phyloP scores from a whole-genome alignment of 2,329 filamentous ascomycete genomes.

The Fusarium caatingaense region DNA sequence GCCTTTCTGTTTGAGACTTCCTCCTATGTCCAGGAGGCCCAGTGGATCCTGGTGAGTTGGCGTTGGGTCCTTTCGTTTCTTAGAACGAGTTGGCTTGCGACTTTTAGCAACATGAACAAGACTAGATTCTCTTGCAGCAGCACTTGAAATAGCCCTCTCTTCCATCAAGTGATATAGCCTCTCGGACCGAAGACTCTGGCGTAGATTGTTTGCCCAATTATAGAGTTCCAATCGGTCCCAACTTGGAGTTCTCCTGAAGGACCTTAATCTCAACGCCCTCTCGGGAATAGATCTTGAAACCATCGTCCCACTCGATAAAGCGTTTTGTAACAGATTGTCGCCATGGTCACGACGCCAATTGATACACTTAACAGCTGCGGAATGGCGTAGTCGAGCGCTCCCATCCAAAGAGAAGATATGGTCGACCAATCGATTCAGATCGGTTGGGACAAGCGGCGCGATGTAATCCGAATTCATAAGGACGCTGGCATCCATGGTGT shows the following conservation, averaged over 20 bases:
- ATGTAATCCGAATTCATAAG: constrained; percentile 94
- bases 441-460: constrained; percentile 80
- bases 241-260: constrained; percentile 32
- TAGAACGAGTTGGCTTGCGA: constrained; percentile 3
- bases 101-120: constrained; percentile 27
- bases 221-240: constrained; percentile 51
- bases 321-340: constrained; percentile 29
- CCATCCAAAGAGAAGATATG: constrained; percentile 82
- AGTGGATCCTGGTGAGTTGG: constrained; percentile 76
- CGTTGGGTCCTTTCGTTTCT: constrained; percentile 12
- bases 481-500: constrained; percentile 91
- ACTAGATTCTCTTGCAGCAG: constrained; percentile 30
- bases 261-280: constrained; percentile 31
- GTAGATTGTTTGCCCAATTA: constrained; percentile 53
- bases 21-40: constrained; percentile 77
- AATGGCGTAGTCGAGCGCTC: constrained; percentile 83
- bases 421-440: constrained; percentile 76
- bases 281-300: constrained; percentile 31
- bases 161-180: constrained; percentile 43
- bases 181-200: constrained; percentile 52
- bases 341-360: constrained; percentile 68
- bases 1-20: constrained; percentile 72
- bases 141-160: constrained; percentile 26
- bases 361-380: constrained; percentile 83
- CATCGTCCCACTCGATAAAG: constrained; percentile 33